phyloP scores from a whole-genome alignment of 2,329 filamentous ascomycete genomes.

The Ophiostoma fasciatum region DNA sequence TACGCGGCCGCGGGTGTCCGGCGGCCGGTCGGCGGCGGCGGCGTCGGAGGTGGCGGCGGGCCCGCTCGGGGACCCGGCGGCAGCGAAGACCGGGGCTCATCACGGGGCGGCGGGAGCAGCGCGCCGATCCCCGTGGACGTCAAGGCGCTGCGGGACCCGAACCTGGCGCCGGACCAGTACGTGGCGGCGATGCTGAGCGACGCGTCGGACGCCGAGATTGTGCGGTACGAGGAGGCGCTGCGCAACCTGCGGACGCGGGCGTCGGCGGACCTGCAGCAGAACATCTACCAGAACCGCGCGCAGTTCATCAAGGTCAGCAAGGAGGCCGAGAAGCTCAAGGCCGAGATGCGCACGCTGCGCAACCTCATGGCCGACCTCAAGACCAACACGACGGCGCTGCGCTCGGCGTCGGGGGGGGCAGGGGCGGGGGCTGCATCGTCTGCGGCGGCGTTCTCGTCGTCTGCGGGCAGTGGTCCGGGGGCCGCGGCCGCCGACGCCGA shows the following conservation, averaged over 20 bases:
- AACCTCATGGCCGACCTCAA: conserved; percentile 90
- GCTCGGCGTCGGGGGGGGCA: conserved; percentile 38
- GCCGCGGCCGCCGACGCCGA: background rate
- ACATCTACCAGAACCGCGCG: conserved; percentile 89
- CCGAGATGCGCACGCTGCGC: conserved; percentile 81
- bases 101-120: conserved; percentile 11
- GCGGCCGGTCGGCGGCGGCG: conserved; percentile 25
- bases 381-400: conserved; percentile 53
- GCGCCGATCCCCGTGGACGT: conserved; percentile 54
- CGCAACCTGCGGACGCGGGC: conserved; percentile 65
- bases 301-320: conserved; percentile 99
- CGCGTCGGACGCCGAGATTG: conserved; percentile 76
- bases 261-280: conserved; percentile 76
- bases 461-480: background rate
- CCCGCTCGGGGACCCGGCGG: background rate
- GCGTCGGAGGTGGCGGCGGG: conserved; percentile 15
- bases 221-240: conserved; percentile 62
- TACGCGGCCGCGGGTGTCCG: conserved; percentile 35
- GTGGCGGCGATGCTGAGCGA: conserved; percentile 62
- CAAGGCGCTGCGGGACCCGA: conserved; percentile 65
- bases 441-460: no score
- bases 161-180: conserved; percentile 66
- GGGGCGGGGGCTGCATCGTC: background rate
- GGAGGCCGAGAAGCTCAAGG: conserved; percentile 93
- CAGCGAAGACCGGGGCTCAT: no score